Evolutionary conservation across 257 asterid genomes (phyloP).

Genomic region (Striga asiatica): DNA sequence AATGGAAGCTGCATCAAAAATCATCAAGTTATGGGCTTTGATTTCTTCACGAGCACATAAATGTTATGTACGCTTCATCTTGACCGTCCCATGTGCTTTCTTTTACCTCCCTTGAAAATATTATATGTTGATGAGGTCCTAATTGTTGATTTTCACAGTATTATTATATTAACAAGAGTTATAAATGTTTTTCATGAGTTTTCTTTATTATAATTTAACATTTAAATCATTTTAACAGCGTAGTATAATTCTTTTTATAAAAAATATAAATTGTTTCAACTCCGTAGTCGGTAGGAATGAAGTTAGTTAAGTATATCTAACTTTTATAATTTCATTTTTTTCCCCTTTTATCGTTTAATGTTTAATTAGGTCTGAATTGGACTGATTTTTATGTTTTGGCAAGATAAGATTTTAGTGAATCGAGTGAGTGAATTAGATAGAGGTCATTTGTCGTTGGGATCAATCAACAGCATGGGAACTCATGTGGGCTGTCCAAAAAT

Average conservation of each 20-base stretch:
- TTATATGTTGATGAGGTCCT: no score
- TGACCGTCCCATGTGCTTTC: slow-evolving; percentile 44
- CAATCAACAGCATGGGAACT: slow-evolving; percentile 57
- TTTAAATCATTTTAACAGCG: no score
- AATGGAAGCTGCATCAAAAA: slow-evolving; percentile 20
- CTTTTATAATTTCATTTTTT: no score
- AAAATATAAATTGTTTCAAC: no score
- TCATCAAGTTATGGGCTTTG: slow-evolving; percentile 50
- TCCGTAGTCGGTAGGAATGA: no score
- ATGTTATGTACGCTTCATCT: slow-evolving; percentile 18
- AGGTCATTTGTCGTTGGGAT: slow-evolving; percentile 23
- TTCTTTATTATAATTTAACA: no score
- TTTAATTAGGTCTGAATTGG: slow-evolving; percentile 24
- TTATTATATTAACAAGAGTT: no score
- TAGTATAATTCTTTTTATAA: no score
- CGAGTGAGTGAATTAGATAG: slow-evolving; percentile 34
- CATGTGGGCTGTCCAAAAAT: slow-evolving; percentile 62
- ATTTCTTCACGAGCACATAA: slow-evolving; percentile 21
- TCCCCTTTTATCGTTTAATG: not conserved
- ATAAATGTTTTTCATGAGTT: no score
- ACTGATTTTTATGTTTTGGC: slow-evolving; percentile 10
- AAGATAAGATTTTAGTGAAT: slow-evolving; percentile 18
- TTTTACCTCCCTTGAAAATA: slow-evolving; percentile 19
- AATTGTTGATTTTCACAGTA: no score
- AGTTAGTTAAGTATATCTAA: no score